A percentile compares a stretch with the other conserved stretches of the same genome.
phyloP scores from a whole-genome alignment of 805 yeast genomes.

The Lachancea lanzarotensis region DNA sequence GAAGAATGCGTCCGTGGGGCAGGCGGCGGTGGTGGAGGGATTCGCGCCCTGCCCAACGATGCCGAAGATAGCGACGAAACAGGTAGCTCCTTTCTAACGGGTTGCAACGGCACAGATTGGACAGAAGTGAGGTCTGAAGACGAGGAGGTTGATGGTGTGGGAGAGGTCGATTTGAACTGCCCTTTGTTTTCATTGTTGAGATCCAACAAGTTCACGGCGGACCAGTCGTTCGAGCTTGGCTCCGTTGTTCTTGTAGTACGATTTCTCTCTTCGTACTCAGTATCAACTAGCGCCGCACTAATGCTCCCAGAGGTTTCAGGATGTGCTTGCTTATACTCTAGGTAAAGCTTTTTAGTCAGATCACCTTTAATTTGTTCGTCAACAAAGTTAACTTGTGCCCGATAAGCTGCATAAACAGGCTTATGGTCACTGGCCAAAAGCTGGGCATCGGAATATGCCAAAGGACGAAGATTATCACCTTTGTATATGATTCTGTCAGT shows the following conservation, averaged over 20 bases:
- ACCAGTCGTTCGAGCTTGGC: conserved; percentile 3
- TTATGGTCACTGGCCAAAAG: conserved; percentile 78
- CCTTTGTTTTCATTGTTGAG: conserved; percentile 4
- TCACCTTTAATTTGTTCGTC: conserved; percentile 55
- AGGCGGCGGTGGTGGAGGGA: conserved; percentile 21
- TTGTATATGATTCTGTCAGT: conserved; percentile 78
- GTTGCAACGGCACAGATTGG: conserved; percentile 12
- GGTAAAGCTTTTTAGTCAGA: conserved; percentile 54
- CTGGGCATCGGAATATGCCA: conserved; percentile 62
- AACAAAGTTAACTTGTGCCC: conserved; percentile 57
- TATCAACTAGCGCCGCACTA: conserved; percentile 15
- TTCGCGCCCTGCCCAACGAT: conserved; percentile 9
- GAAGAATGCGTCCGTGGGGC: conserved; percentile 3
- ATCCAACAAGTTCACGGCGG: conserved; percentile 13
- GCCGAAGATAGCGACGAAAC: conserved; percentile 3
- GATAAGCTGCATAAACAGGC: conserved; percentile 82
- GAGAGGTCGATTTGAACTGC: background rate
- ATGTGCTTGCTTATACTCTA: conserved; percentile 41
- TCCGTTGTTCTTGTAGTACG: background rate
- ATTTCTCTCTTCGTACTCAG: conserved; percentile 9
- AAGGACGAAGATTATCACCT: conserved; percentile 52
- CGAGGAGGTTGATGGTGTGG: conserved; percentile 6
- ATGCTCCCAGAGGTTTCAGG: conserved; percentile 24
- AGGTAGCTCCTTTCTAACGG: conserved; percentile 10
- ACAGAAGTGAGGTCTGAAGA: conserved; percentile 8